A percentile compares a stretch with the other conserved stretches of the same genome.
These are phyloP conservation scores for Dacryopinax spathularia DNA, from an alignment of 768 basidiomycete genomes.

Conservation along the genomic window DNA sequence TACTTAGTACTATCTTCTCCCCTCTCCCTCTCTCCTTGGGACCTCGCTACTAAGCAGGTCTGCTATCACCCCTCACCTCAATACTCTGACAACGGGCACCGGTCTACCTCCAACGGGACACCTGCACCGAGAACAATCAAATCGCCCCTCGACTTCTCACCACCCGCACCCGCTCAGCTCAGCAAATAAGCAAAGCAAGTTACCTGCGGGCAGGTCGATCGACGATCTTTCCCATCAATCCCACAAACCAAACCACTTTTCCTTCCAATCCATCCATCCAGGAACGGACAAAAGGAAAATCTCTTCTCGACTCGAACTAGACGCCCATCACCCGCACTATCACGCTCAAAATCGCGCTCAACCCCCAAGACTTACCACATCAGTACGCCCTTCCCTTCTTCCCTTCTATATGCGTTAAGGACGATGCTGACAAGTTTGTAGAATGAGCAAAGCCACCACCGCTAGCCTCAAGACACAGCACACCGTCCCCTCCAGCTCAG, in stretches of 20 bases:
- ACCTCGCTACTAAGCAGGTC: too few species aligned
- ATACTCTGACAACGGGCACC: too few species aligned
- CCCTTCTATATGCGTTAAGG: neutral
- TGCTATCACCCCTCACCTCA: too few species aligned
- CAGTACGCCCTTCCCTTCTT: neutral
- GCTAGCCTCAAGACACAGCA: constrained; percentile 44
- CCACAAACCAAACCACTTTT: neutral
- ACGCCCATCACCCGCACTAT: neutral
- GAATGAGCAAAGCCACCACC: constrained; percentile 90
- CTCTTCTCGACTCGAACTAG: too few species aligned
- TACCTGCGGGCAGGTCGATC: neutral
- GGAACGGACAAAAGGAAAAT: neutral
- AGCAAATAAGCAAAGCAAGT: neutral
- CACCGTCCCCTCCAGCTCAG: constrained; percentile 36
- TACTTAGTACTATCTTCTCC: too few species aligned
- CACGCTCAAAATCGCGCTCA: neutral
- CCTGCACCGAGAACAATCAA: too few species aligned
- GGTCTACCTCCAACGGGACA: too few species aligned
- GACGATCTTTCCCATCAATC: neutral
- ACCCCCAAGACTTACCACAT: neutral
- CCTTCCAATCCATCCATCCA: neutral
- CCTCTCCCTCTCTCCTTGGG: too few species aligned
- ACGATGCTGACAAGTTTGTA: constrained; percentile 17
- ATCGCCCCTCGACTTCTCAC: too few species aligned
- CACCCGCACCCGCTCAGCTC: neutral